phyloP scores from a whole-genome alignment of 2,329 filamentous ascomycete genomes.

The Xylaria sp. region DNA sequence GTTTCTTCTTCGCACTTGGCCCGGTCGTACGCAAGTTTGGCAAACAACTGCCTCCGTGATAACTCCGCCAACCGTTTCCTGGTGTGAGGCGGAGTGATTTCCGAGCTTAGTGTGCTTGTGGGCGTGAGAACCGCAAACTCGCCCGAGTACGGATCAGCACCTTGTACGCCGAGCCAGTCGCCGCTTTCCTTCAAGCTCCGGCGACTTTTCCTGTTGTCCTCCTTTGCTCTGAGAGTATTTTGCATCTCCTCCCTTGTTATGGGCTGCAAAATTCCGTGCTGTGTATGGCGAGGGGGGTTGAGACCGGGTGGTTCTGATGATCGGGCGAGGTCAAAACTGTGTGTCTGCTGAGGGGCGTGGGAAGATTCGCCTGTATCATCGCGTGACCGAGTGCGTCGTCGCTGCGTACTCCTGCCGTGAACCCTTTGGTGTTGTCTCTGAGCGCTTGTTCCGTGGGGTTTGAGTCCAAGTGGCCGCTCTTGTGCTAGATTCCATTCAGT shows the following conservation, averaged over 20 bases:
- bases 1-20: constrained; percentile 52
- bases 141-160: constrained; percentile 67
- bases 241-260: constrained; percentile 38
- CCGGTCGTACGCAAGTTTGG: constrained; percentile 51
- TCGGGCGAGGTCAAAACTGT: constrained; percentile 16
- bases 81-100: constrained; percentile 49
- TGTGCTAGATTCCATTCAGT: constrained; percentile 46
- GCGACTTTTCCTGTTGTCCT: constrained; percentile 54
- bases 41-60: constrained; percentile 50
- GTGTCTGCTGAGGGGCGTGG: constrained; percentile 6
- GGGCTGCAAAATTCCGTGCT: constrained; percentile 28
- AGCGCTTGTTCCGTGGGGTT: neutral
- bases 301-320: neutral
- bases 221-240: constrained; percentile 42
- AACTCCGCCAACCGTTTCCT: constrained; percentile 50
- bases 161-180: constrained; percentile 68
- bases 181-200: constrained; percentile 63
- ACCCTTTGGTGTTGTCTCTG: constrained; percentile 24
- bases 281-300: neutral
- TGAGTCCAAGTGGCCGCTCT: constrained; percentile 28
- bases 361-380: constrained; percentile 28
- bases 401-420: constrained; percentile 36
- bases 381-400: constrained; percentile 33
- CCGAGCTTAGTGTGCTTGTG: constrained; percentile 56
- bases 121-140: constrained; percentile 62